Conservation (phyloP, 306 rosid species). For the Dryas octopetala region DNA sequence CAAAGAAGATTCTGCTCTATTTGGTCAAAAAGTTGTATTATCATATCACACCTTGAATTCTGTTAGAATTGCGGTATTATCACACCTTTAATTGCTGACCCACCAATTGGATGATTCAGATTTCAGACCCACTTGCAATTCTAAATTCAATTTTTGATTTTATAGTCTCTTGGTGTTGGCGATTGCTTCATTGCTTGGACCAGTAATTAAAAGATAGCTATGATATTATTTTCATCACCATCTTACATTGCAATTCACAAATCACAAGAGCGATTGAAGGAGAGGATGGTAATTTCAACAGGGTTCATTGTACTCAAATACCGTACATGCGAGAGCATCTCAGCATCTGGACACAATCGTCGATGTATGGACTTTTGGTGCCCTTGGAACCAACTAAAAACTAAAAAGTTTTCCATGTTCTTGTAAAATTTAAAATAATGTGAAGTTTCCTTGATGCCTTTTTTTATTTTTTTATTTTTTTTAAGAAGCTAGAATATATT, state of each 20-base stretch:
- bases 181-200: neutral
- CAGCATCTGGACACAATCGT: neutral
- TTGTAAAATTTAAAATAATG: neutral
- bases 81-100: slow-evolving; percentile 15
- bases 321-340: neutral
- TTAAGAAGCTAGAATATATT: too few relatives aligned
- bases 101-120: slow-evolving; percentile 26
- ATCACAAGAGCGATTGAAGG: neutral
- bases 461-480: neutral
- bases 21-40: slow-evolving; percentile 9
- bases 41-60: neutral
- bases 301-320: neutral
- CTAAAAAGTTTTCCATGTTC: neutral
- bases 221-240: neutral
- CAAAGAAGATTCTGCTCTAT: neutral
- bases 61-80: too few relatives aligned
- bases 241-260: too few relatives aligned
- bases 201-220: neutral
- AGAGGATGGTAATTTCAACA: neutral
- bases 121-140: slow-evolving; percentile 13
- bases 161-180: neutral
- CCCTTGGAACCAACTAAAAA: neutral
- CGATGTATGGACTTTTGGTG: neutral
- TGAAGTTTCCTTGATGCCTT: neutral
- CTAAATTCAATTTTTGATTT: slow-evolving; percentile 1